Base-by-base conservation (phyloP, 1,284 basidiomycete species). In the Spongispora temasekensis region DNA sequence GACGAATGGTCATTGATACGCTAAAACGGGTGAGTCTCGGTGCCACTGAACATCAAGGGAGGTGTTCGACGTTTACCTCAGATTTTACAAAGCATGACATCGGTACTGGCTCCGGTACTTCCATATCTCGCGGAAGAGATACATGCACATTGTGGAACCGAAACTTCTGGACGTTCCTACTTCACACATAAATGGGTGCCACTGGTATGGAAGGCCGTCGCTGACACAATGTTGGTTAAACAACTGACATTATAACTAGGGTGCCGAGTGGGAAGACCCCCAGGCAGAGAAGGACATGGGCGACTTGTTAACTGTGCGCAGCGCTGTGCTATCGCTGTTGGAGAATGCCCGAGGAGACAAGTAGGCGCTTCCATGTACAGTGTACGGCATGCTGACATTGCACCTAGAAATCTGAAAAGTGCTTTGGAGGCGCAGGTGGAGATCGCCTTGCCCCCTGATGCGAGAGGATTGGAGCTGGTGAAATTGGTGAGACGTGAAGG, bases 61-160 rank as follows among this genome's bases (percentile, higher is more conserved):
- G 17, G 13, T 42, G 30, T 23, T 56, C 61, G 15, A 62, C n/a
- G 25, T 35, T 13, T 7, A 27, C 6, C 32, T 27, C n/a, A 95
- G 93, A 80, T 90, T 37, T 74, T 98, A 55, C 76, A 80, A 27
- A 88, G 86, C 1, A 84, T 95, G 75, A 85, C 85, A 0, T 83
- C 82, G 7, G 82, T 95, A 17, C 79, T 97, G 48, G 93, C 94
- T 0, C 97, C 97, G 0, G 88, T 98, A 30, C 80, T 93, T 5
- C 97, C 97, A 3, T 92, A 97, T 71, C 83, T 98, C 3, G 92
- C 94, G 0, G 96, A 98, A 76, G 97, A 99, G 73, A 86, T 97
- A 53, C 83, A 92, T 73, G 30, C 72, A 76, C 69, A 76, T 8
- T 31, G 57, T 42, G 28, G 37, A 30, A 53, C 64, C 69, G 76